These are phyloP conservation scores for Vicia faba DNA, from an alignment of 306 rosid genomes.

Conservation along the genomic window DNA sequence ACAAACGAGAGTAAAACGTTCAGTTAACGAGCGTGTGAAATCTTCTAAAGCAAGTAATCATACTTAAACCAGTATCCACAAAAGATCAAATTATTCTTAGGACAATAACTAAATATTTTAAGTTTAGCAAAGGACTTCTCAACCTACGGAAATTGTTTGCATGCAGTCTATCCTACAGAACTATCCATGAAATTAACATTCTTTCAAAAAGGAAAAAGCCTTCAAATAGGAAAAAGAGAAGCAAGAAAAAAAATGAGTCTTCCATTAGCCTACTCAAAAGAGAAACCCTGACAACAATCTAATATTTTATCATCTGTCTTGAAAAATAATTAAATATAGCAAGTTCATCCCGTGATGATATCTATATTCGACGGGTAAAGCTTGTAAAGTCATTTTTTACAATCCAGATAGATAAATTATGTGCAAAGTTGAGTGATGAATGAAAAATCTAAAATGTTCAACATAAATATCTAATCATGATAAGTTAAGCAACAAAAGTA, in stretches of 20 bases:
- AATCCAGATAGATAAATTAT: background rate
- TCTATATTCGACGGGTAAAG: constrained; percentile 20
- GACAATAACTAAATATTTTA: background rate
- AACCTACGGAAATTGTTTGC: constrained; percentile 12
- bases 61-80: constrained; percentile 6
- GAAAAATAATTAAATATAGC: background rate
- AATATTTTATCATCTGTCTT: constrained; percentile 8
- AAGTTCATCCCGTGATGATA: constrained; percentile 17
- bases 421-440: background rate
- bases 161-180: constrained; percentile 11
- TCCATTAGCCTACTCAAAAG: constrained; percentile 7
- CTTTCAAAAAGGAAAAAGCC: background rate
- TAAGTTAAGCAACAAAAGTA: constrained; percentile 15
- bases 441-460: constrained; percentile 7
- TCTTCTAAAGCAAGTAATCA: constrained; percentile 12
- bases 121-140: constrained; percentile 18
- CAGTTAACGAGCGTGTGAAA: constrained; percentile 4
- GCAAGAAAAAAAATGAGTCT: constrained; percentile 18
- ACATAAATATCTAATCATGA: constrained; percentile 18
- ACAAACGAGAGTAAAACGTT: constrained; percentile 12
- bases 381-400: constrained; percentile 1
- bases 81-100: constrained; percentile 14
- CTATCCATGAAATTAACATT: background rate
- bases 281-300: constrained; percentile 27
- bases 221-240: constrained; percentile 12